Conservation (phyloP, 176 grass and related monocot genomes). For the Carex cristatella region DNA sequence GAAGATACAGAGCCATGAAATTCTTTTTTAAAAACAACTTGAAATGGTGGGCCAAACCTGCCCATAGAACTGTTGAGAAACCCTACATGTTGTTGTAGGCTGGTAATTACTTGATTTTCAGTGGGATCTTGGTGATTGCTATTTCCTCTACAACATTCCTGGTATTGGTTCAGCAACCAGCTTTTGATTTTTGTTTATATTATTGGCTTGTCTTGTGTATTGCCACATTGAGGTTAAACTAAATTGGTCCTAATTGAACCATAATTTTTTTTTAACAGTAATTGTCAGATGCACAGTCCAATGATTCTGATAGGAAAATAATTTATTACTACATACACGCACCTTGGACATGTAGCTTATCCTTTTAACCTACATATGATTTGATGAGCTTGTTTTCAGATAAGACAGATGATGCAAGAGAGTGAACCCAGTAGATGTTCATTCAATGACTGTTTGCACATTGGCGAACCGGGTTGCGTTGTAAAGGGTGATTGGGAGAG, state of each 20-base stretch:
- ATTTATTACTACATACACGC: not conserved
- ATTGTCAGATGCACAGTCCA: not conserved
- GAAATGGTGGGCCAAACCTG: not conserved
- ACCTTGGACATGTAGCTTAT: not conserved
- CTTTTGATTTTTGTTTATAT: not conserved
- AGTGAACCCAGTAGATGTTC: constrained; percentile 59
- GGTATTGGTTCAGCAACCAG: not conserved
- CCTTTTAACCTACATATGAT: not conserved
- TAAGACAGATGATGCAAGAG: constrained; percentile 56
- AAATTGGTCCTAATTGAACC: not conserved
- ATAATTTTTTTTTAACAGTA: constrained; percentile 6
- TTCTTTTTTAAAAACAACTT: not conserved
- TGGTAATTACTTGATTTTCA: not conserved
- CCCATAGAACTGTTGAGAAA: not conserved
- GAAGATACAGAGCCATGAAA: not conserved
- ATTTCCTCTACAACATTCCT: not conserved
- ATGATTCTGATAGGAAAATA: not conserved
- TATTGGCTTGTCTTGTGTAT: not conserved
- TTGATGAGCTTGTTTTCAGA: constrained; percentile 37
- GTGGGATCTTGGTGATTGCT: not conserved
- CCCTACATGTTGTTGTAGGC: not conserved
- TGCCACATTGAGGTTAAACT: not conserved
- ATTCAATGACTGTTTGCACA: constrained; percentile 84
- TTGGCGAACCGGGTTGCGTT: constrained; percentile 82
- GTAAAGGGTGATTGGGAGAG: constrained; percentile 94